A percentile compares a stretch with the other conserved stretches of the same genome.
Conservation (phyloP, 202 grass and related monocot species). For the Brachypodium distachyon region DNA sequence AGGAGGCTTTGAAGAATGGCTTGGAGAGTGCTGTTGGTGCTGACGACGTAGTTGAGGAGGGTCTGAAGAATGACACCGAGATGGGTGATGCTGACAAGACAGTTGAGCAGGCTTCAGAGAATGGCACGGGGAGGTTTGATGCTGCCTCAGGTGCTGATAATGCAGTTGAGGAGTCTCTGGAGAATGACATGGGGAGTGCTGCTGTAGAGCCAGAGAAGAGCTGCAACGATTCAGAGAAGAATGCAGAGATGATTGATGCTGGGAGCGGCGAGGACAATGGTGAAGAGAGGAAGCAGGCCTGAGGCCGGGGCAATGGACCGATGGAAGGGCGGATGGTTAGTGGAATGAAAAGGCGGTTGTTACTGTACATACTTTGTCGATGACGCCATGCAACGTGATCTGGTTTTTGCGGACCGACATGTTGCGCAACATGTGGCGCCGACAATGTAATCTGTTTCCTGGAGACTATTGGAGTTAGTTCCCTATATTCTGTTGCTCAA, state of each 20-base stretch:
- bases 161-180: not conserved
- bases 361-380: conserved; percentile 29
- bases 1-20: not conserved
- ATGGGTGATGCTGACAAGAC: not conserved
- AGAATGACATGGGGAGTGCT: not conserved
- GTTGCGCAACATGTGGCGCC: not conserved
- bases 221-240: not conserved
- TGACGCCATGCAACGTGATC: not conserved
- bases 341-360: not conserved
- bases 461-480: not conserved
- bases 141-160: not conserved
- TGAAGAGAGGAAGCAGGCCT: not conserved
- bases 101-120: conserved; percentile 2
- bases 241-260: not conserved
- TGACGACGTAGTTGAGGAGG: too few species aligned
- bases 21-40: not conserved
- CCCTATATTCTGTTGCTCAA: not conserved
- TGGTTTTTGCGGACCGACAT: not conserved
- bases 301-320: not conserved
- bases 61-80: too few species aligned
- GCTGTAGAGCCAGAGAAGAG: not conserved
- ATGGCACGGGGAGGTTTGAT: not conserved
- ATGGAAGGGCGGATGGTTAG: not conserved
- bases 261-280: not conserved
- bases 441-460: not conserved